Evolutionary conservation across 2,329 filamentous ascomycete genomes (phyloP), one percentile per base, ranked within the genome.

Genomic region (Fusarium staphyleae): DNA sequence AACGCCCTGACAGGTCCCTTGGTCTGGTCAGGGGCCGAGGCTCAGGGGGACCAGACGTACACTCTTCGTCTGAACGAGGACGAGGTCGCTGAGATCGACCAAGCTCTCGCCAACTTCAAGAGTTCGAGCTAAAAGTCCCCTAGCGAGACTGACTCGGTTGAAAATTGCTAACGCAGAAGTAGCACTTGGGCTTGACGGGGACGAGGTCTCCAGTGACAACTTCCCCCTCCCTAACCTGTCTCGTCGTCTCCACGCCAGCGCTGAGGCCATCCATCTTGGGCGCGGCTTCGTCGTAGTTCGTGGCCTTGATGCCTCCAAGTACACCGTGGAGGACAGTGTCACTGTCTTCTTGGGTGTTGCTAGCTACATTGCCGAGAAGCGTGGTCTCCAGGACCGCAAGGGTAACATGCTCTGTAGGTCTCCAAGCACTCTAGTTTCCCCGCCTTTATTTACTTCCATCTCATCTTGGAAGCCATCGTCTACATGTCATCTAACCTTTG

Each of bases 281-380:
- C 65, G 59, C 7, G 85, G 84, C 1, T 78, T 87, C 57, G 77
- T 77, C 41, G 75, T 87, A 8, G 66, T 88, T 32, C 77, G 78
- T 5, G 85, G 85, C 3, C 70, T 87, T 1, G 75, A 79, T 12
- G 73, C 78, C 1, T 63, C 70, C 3, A 71, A 67, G 2, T 81
- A 82, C 66, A 76, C 77, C 3, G 71, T 75, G 18, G 79, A 84
- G 55, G 82, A 87, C 44, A 82, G 81, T 46, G 69, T 82, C 13
- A 74, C 78, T 5, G 72, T 86, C 35, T 86, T 83, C 60, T 74
- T 85, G 4, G 85, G 81, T 1, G 69, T 87, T 10, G 76, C 83
- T 1, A 79, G 77, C 48, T 78, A 87, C 61, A 76, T 88, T 42
- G 84, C 80, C 2, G 75, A 81, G 30, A 74, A 79, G 39, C 76